Base-by-base conservation (phyloP, 805 yeast genomes). In the Candida multigemmis region DNA sequence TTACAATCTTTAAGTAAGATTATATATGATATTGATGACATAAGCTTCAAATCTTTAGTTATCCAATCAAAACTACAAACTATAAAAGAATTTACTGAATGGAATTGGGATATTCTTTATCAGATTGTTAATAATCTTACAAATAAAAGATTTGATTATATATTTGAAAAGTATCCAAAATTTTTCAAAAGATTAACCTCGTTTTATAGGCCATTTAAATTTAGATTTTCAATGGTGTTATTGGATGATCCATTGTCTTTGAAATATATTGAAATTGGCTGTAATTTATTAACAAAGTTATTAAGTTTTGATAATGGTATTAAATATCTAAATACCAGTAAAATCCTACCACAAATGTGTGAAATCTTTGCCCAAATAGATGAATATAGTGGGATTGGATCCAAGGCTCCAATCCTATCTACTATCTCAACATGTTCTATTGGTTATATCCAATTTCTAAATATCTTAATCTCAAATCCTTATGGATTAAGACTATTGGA, bases 151-250 rank as follows among this genome's bases (percentile, higher is more conserved):
- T 62, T 91, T 22, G 94, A 85, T 17, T 97, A 89, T 31, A 60
- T 80, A 2, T 64, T 75, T 19, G 66, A 61, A 23, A 74, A 69
- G 40, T 77, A 79, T 3, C 85, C 96, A 1, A 89, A 87, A 42
- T 84, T 91, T 42, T 65, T 87, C 46, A 87, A 89, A 45, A 58
- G 96, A 30, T 48, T 91, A 14, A 50, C 87, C 40, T 82, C 94
- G 2, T 91, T 89, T 47, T 89, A 76, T 47, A 64, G 97, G 28
- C 98, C 99, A 0, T 80, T 87, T 56, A 87, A 93, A 52, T 74
- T 77, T 41, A 60, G 96, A 30, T 89, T 86, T 50, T 53, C 61
- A 24, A n/a, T n/a, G n/a, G n/a, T n/a, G n/a, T n/a, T n/a, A n/a
- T n/a, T n/a, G n/a, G n/a, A n/a, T n/a, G n/a, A n/a, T n/a, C n/a